Evolutionary conservation across 2,329 filamentous ascomycete genomes (phyloP).

Genomic region (Claviceps purpurea): DNA sequence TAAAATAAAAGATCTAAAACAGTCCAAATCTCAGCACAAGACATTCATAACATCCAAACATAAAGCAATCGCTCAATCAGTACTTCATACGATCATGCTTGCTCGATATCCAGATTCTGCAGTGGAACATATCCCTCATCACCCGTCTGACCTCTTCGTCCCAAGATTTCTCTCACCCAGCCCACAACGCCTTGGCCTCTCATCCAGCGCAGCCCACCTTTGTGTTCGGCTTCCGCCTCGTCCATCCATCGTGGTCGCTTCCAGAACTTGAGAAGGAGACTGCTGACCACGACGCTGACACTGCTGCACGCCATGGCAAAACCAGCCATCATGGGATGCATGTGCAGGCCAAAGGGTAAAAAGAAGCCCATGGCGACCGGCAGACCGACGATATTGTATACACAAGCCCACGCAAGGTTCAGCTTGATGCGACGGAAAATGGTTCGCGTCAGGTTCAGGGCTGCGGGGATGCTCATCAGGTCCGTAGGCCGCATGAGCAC

Average conservation of each 20-base stretch:
- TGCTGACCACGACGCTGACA: slow-evolving; percentile 78
- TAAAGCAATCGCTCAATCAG: neutral
- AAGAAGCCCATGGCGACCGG: slow-evolving; percentile 97
- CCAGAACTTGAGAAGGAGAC: slow-evolving; percentile 78
- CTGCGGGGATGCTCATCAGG: slow-evolving; percentile 82
- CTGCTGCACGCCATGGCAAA: slow-evolving; percentile 87
- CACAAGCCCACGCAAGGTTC: slow-evolving; percentile 83
- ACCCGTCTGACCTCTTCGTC: slow-evolving; percentile 25
- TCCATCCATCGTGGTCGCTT: slow-evolving; percentile 77
- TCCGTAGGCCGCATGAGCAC: slow-evolving; percentile 91
- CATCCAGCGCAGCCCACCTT: slow-evolving; percentile 31
- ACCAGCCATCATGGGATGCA: slow-evolving; percentile 90
- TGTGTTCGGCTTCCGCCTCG: slow-evolving; percentile 48
- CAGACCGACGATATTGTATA: slow-evolving; percentile 83
- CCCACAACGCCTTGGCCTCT: slow-evolving; percentile 29
- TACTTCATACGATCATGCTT: neutral
- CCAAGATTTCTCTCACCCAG: slow-evolving; percentile 27
- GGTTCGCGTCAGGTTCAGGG: slow-evolving; percentile 64
- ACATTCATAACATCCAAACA: neutral
- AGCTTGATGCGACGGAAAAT: slow-evolving; percentile 92
- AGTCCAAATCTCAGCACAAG: neutral
- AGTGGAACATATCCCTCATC: slow-evolving; percentile 49
- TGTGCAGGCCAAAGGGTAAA: slow-evolving; percentile 71
- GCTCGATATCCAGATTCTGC: slow-evolving; percentile 32
- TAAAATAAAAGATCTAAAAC: neutral